Base-by-base conservation (phyloP, 225 moss, liverwort and hornwort species). In the Antitrichia curtipendula region DNA sequence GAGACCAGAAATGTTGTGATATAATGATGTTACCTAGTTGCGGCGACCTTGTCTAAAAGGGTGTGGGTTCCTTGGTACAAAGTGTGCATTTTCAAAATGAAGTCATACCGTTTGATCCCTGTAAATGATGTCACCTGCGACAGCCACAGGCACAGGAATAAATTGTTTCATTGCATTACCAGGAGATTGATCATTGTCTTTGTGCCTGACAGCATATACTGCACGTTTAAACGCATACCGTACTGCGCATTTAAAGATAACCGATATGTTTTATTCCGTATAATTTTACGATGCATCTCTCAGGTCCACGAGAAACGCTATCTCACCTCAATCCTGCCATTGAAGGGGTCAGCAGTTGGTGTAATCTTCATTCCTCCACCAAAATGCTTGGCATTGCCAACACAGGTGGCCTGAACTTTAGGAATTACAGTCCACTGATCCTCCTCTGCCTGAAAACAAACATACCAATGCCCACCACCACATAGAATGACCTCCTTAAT, bases 351-450 rank as follows among this genome's bases (percentile, higher is more conserved):
- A 34, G 95, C 96, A 90, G 92, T 90, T 62, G 97, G 96, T 61
- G 97, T 82, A 65, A 95, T 95, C 77, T 95, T 94, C 96, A 96
- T 98, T 45, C 98, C 96, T 73, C 95, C 97, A 32, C 95, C 96
- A 91, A 95, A 98, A 81, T 91, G 90, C 75, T 93, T 93, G 10
- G 95, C 91, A 81, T 98, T 95, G 28, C 94, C 94, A 28, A 97
- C 80, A 78, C 91, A 96, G 27, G 93, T 93, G 52, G 95, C 85
- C 82, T 94, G 68, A 19, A 95, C 93, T 71, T 92, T 91, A 17
- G 94, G 88, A 73, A 89, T 22, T 40, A 89, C 66, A 83, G 89
- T 89, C 95, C 98, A 97, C 47, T 93, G 86, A 78, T 93, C 92
- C 41, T 89, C 91, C 90, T 95, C 84, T 77, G 84, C 76, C 94